phyloP scores from a whole-genome alignment of 306 rosid species.

The Luffa aegyptiaca region DNA sequence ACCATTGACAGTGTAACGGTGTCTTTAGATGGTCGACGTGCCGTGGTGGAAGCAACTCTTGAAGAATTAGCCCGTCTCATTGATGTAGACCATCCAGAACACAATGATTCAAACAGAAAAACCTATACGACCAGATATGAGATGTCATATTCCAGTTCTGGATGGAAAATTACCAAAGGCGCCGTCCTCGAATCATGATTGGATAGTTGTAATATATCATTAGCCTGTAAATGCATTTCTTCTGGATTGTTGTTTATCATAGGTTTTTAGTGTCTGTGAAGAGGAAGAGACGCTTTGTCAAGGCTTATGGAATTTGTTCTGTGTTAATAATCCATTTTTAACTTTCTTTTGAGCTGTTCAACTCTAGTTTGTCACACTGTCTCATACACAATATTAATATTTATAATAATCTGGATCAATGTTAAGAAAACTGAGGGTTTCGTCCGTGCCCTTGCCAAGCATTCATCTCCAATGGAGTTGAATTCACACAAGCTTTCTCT shows the following conservation, averaged over 20 bases:
- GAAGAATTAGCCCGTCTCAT: slow-evolving; percentile 58
- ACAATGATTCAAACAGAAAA: slow-evolving; percentile 52
- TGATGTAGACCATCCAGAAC: slow-evolving; percentile 58
- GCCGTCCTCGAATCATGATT: slow-evolving; percentile 71
- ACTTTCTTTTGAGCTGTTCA: not conserved
- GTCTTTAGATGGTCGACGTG: slow-evolving; percentile 63
- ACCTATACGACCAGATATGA: slow-evolving; percentile 85
- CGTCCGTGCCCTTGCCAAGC: not conserved
- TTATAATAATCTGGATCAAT: not conserved
- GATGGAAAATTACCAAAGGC: slow-evolving; percentile 89
- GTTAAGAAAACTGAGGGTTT: not conserved
- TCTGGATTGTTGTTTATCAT: slow-evolving; percentile 1
- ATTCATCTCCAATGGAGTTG: not conserved
- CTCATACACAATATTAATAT: not conserved
- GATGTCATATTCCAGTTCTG: slow-evolving; percentile 53
- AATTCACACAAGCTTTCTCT: not conserved
- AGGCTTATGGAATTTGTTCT: not conserved
- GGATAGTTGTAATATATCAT: slow-evolving; percentile 4
- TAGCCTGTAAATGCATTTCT: slow-evolving; percentile 20
- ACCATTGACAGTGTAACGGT: slow-evolving; percentile 78
- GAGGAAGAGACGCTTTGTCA: not conserved
- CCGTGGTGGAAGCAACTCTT: slow-evolving; percentile 88
- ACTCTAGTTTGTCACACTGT: not conserved
- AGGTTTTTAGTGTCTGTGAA: not conserved
- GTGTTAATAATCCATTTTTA: not conserved